Percentiles rank a stretch among this genome's conserved stretches.
Evolutionary conservation across 108 stramenopile species (phyloP).

Genomic region (Pseudonitzschia pungens): DNA sequence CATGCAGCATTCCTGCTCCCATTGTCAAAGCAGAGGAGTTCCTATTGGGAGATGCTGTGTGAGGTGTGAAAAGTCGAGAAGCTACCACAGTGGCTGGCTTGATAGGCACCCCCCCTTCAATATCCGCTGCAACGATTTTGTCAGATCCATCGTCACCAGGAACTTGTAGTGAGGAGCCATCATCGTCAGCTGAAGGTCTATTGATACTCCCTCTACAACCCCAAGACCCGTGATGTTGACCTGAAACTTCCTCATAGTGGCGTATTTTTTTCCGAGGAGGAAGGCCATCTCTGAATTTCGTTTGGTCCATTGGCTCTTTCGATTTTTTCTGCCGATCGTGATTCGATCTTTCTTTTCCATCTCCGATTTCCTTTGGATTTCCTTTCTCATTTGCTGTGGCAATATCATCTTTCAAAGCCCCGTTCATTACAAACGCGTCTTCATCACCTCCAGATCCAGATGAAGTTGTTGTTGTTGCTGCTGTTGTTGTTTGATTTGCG

Average conservation of each 20-base stretch:
- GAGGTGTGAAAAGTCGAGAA: constrained; percentile 6
- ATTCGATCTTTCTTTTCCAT: not conserved
- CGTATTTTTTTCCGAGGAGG: not conserved
- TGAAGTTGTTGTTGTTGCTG: constrained; percentile 16
- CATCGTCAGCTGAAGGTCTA: not conserved
- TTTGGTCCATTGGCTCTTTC: not conserved
- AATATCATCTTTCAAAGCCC: not conserved
- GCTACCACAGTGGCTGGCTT: constrained; percentile 25
- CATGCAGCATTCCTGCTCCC: not conserved
- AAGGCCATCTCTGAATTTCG: not conserved
- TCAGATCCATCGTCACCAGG: constrained; percentile 23
- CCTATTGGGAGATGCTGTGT: not conserved
- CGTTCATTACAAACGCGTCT: not conserved
- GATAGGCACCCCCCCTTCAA: constrained; percentile 5
- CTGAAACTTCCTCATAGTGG: not conserved
- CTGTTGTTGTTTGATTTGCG: constrained; percentile 2
- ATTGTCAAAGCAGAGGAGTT: not conserved
- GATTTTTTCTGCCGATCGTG: not conserved
- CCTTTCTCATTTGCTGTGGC: not conserved
- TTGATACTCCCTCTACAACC: not conserved
- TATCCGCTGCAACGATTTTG: constrained; percentile 2
- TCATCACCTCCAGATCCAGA: constrained; percentile 19
- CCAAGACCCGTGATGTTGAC: not conserved
- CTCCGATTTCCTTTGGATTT: not conserved
- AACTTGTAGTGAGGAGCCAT: constrained; percentile 25